Conservation (phyloP, 1,284 basidiomycete genomes). For the Austroboletus novae-zelandiae region DNA sequence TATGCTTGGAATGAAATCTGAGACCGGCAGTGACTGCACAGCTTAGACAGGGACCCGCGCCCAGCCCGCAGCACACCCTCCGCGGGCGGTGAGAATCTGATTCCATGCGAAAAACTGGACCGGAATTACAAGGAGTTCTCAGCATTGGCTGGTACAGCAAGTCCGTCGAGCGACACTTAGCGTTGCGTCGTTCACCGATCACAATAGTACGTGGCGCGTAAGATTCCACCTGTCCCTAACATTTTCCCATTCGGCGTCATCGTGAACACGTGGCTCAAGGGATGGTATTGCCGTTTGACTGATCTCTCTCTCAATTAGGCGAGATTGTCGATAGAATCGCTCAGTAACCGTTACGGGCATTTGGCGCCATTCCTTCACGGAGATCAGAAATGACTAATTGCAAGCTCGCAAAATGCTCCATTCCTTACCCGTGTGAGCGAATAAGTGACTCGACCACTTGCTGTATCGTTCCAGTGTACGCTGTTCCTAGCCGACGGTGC, state of each 20-base stretch:
- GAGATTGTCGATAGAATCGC: constrained; percentile 28
- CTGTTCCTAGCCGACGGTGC: constrained; percentile 23
- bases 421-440: constrained; percentile 8
- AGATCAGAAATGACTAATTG: constrained; percentile 17
- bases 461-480: constrained; percentile 14
- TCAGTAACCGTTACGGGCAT: constrained; percentile 4
- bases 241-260: constrained; percentile 3
- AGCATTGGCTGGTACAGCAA: constrained; percentile 23
- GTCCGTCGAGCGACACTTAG: not conserved
- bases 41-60: constrained; percentile 15
- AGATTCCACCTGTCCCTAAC: not conserved
- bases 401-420: constrained; percentile 5
- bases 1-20: not conserved
- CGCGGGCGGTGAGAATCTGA: constrained; percentile 26
- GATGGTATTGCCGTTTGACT: constrained; percentile 7
- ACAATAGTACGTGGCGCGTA: not conserved
- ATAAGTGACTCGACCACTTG: constrained; percentile 19
- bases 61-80: constrained; percentile 15
- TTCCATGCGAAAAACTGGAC: constrained; percentile 18
- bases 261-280: constrained; percentile 19
- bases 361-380: constrained; percentile 7
- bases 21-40: constrained; percentile 15
- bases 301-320: constrained; percentile 10
- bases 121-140: constrained; percentile 15
- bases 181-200: not conserved